A percentile compares a stretch with the other conserved stretches of the same genome.
Conservation (phyloP, 495 filamentous ascomycete genomes). For the Platismatia glauca region DNA sequence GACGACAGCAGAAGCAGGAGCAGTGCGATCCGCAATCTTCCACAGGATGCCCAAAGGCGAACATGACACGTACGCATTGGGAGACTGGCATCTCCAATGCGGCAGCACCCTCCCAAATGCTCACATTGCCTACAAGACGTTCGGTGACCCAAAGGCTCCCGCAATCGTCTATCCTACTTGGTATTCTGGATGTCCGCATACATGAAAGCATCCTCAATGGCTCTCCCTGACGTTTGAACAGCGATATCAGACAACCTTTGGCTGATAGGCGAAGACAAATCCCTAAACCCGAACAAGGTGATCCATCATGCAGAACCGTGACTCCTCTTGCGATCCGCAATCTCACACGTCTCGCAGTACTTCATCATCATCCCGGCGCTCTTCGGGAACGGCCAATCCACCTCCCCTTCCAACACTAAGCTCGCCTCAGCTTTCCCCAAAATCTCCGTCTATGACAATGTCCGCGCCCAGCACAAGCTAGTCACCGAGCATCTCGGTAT, state of each 20-base stretch:
- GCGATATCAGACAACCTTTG: constrained; percentile 56
- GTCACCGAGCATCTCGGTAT: constrained; percentile 56
- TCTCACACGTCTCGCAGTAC: constrained; percentile 29
- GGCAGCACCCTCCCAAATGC: constrained; percentile 49
- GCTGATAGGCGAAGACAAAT: constrained; percentile 54
- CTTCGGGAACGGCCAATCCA: constrained; percentile 66
- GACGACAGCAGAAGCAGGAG: background rate
- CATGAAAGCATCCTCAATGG: background rate
- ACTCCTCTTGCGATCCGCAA: background rate
- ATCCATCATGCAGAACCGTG: background rate
- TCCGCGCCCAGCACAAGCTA: constrained; percentile 56
- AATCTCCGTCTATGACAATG: constrained; percentile 59
- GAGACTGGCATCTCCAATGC: constrained; percentile 54
- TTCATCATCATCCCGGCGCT: constrained; percentile 64
- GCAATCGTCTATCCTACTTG: constrained; percentile 64
- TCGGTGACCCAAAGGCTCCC: constrained; percentile 52
- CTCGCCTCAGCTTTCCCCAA: constrained; percentile 48
- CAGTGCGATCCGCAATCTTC: background rate
- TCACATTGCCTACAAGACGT: constrained; percentile 61
- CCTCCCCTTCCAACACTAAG: constrained; percentile 56
- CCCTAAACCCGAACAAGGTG: constrained; percentile 46
- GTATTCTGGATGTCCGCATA: constrained; percentile 49
- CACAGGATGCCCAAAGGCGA: constrained; percentile 31
- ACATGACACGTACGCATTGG: constrained; percentile 46
- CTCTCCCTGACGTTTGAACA: constrained; percentile 18